Evolutionary conservation across 2,329 filamentous ascomycete species (phyloP), one percentile per base, ranked within the genome.

Genomic region (Pseudogymnoascus sp.): DNA sequence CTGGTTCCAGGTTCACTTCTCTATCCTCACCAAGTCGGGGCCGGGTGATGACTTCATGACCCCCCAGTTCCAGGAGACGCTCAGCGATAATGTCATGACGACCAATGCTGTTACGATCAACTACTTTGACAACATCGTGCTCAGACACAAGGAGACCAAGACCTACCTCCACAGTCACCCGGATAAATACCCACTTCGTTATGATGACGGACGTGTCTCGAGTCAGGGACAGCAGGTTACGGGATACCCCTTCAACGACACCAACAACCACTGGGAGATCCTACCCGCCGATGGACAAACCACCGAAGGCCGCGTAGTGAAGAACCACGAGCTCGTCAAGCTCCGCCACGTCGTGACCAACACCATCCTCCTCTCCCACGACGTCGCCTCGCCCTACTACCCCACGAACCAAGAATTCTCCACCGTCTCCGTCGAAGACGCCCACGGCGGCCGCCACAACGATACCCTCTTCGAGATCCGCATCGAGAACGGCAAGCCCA

Each of bases 1-100:
- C 82, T 99, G 94, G 94, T 99, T 99, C 87, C 94, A 99, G 82
- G 92, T 99, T 30, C 94, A 99, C 78, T 99, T 99, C 75, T 83
- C 91, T 49, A 91, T 99, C 70, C 82, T 99, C 66, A 88, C 79
- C 67, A 84, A 88, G 64, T 97, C 94, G 60, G 94, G 94, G 36
- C 93, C 94, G 49, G 94, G 94, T 61, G 94, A 99, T 73, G 93
- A 97, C 72, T 99, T 99, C 78, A 99, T 99, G 94, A 92, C 89
- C 3, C 94, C 94, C 1, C 91, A 94, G 72, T 99, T 99, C 80
- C 94, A 99, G 78, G 92, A 96, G 78, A 97, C 94, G 1, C 80
- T 99, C 66, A 92, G 89, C 72, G 93, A 99, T 79, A 99, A 99
- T 73, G 78, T 89, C 65, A 94, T 99, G 91, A 84, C 91, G 64